A percentile compares a stretch with the other conserved stretches of the same genome.
Evolutionary conservation across 148 eudicot genomes (phyloP).

Genomic region (Rhododendron ferrugineum): DNA sequence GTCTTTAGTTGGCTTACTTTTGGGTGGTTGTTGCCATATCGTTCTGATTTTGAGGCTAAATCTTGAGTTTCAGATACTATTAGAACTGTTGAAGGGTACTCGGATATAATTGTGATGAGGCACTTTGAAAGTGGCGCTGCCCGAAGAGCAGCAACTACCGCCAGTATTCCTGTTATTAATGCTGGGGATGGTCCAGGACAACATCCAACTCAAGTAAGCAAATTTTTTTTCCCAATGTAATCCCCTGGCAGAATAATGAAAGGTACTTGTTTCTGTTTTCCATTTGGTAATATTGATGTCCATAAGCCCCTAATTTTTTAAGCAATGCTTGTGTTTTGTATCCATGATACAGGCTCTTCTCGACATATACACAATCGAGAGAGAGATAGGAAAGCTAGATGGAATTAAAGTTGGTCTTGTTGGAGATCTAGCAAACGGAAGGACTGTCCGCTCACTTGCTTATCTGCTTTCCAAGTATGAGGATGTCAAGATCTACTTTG

Average conservation of each 20-base stretch:
- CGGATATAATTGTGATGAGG: slow-evolving; percentile 95
- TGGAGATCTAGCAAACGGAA: slow-evolving; percentile 95
- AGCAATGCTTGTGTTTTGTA: slow-evolving; percentile 1
- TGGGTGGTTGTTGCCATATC: slow-evolving; percentile 2
- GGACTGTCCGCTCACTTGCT: slow-evolving; percentile 94
- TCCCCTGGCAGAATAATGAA: background rate
- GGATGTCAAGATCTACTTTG: slow-evolving; percentile 85
- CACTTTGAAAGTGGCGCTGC: slow-evolving; percentile 99
- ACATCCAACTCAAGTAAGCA: slow-evolving; percentile 83
- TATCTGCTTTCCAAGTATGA: slow-evolving; percentile 80
- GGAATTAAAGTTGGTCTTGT: slow-evolving; percentile 92
- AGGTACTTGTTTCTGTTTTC: background rate
- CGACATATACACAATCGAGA: slow-evolving; percentile 84
- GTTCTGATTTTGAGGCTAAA: slow-evolving; percentile 10
- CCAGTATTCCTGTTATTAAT: slow-evolving; percentile 85
- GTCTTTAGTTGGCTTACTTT: background rate
- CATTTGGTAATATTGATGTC: background rate
- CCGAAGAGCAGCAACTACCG: slow-evolving; percentile 72
- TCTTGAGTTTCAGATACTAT: slow-evolving; percentile 60
- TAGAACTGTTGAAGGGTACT: slow-evolving; percentile 96
- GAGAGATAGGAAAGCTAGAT: slow-evolving; percentile 89
- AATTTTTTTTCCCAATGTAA: background rate
- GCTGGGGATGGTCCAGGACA: slow-evolving; percentile 99
- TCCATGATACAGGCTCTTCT: slow-evolving; percentile 62
- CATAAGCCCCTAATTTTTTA: background rate